These are phyloP conservation scores for Eutrema yunnanense DNA, from an alignment of 345 rosid species.

Conservation along the genomic window DNA sequence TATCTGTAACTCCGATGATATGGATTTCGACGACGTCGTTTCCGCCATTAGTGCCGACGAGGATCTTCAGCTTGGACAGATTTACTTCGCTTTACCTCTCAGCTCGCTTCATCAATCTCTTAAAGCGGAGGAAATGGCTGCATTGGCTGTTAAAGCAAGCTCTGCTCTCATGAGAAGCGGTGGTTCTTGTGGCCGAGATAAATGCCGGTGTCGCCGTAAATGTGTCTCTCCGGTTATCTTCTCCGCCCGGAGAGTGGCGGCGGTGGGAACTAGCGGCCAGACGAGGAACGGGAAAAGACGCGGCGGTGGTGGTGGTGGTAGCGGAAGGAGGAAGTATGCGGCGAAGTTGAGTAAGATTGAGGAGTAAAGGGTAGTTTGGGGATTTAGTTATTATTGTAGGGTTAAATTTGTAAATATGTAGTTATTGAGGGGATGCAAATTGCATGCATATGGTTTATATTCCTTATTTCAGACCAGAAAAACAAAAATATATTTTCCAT, in stretches of 20 bases:
- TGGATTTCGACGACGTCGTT: conserved; percentile 78
- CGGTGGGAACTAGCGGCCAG: background rate
- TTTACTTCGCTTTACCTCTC: conserved; percentile 77
- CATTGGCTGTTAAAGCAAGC: conserved; percentile 96
- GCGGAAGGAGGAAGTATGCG: conserved; percentile 38
- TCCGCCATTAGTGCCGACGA: conserved; percentile 60
- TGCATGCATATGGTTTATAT: background rate
- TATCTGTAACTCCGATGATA: conserved; percentile 92
- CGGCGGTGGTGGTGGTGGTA: conserved; percentile 24
- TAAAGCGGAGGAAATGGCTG: conserved; percentile 89
- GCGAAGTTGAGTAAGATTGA: conserved; percentile 67
- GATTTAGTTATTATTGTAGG: conserved; percentile 1
- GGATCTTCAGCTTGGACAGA: conserved; percentile 73
- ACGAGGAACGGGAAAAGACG: conserved; percentile 15
- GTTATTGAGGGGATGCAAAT: conserved; percentile 10
- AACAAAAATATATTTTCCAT: too few relatives aligned
- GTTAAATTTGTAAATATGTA: conserved; percentile 27
- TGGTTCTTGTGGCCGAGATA: conserved; percentile 32
- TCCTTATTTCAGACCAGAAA: too few relatives aligned
- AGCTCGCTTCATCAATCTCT: conserved; percentile 50
- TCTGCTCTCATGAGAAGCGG: conserved; percentile 45
- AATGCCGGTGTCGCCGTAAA: conserved; percentile 45
- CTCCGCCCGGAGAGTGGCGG: conserved; percentile 17
- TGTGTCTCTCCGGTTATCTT: conserved; percentile 28
- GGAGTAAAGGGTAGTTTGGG: conserved; percentile 43